phyloP scores from a whole-genome alignment of 2,329 filamentous ascomycete species.

The Coccinonectria pachysandricola region DNA sequence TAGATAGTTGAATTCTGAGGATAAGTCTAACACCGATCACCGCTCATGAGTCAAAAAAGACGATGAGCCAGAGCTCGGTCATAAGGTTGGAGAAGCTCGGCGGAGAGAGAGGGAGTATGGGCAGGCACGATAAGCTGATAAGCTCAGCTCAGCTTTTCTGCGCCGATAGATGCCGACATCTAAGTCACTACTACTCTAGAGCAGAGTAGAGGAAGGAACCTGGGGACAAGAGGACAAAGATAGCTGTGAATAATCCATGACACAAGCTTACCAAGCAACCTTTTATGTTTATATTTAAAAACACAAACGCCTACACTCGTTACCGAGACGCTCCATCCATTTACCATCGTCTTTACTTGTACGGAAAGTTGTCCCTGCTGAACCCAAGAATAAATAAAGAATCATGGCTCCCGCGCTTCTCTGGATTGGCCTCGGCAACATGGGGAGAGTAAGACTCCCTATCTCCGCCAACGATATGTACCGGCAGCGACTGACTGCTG shows the following conservation, averaged over 20 bases:
- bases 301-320: too few relatives aligned
- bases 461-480: not conserved
- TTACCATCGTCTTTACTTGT: not conserved
- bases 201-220: too few relatives aligned
- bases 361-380: too few relatives aligned
- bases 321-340: not conserved
- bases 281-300: too few relatives aligned
- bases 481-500: conserved; percentile 1
- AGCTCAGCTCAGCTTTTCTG: conserved; percentile 11
- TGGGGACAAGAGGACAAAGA: too few relatives aligned
- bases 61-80: conserved; percentile 7
- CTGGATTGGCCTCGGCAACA: conserved; percentile 81
- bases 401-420: conserved; percentile 52
- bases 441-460: conserved; percentile 56
- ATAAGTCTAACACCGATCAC: conserved; percentile 8
- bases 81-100: conserved; percentile 5
- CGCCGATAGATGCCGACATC: too few relatives aligned
- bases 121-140: conserved; percentile 18
- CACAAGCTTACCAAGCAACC: too few relatives aligned
- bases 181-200: too few relatives aligned
- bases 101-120: conserved; percentile 7
- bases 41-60: conserved; percentile 8
- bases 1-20: conserved; percentile 7
- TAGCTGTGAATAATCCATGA: too few relatives aligned
- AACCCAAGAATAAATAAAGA: conserved; percentile 2